Percentiles rank a stretch among this genome's conserved stretches.
These are phyloP conservation scores for Eleusine indica DNA, from an alignment of 176 grass and related monocot genomes.

Conservation along the genomic window DNA sequence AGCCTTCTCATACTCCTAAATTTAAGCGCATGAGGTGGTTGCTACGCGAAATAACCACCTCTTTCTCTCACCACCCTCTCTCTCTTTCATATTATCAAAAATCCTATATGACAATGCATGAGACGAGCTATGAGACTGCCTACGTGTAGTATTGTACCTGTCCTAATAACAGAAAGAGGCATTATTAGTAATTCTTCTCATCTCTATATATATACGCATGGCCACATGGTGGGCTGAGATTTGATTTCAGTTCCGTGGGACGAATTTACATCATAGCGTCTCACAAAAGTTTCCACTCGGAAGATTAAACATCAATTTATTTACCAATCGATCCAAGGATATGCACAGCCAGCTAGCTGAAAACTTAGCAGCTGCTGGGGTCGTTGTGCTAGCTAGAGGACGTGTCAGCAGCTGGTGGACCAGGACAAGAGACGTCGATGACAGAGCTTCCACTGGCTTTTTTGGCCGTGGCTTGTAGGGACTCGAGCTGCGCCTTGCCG, in stretches of 20 bases:
- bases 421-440: not conserved
- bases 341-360: not conserved
- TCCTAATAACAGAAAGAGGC: too few species aligned
- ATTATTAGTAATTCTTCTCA: not conserved
- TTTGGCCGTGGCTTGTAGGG: constrained; percentile 27
- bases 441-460: not conserved
- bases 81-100: too few species aligned
- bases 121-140: too few species aligned
- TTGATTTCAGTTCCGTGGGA: constrained; percentile 5
- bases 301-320: constrained; percentile 24
- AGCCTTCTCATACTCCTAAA: too few species aligned
- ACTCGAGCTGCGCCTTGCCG: constrained; percentile 71
- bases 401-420: not conserved
- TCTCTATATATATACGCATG: not conserved
- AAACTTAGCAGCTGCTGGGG: not conserved
- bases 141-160: too few species aligned
- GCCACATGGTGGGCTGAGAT: not conserved
- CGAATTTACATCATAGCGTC: not conserved
- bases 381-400: not conserved
- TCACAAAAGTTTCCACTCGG: not conserved
- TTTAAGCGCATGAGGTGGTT: too few species aligned
- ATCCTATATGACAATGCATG: too few species aligned
- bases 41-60: too few species aligned
- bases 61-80: too few species aligned
- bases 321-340: constrained; percentile 6